Percentiles rank a stretch among this genome's conserved stretches.
Evolutionary conservation across 176 grass and related monocot species (phyloP).

Genomic region (Aegilops bicornis): DNA sequence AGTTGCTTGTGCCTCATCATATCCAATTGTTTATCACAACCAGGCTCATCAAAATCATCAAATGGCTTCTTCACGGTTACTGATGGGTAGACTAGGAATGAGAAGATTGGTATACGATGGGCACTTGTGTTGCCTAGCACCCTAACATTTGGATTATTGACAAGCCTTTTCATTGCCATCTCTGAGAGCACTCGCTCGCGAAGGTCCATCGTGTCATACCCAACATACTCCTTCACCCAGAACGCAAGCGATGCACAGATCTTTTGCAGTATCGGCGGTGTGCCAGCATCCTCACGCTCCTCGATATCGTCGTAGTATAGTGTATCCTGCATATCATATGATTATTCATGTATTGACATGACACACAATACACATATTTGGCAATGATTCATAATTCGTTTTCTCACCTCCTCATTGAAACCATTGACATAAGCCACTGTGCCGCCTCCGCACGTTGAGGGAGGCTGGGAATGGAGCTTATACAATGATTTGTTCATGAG

Average conservation of each 20-base stretch:
- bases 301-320: conserved; percentile 60
- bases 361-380: neutral
- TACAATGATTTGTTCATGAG: conserved; percentile 72
- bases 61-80: neutral
- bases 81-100: conserved; percentile 56
- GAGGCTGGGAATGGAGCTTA: conserved; percentile 41
- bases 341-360: neutral
- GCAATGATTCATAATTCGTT: neutral
- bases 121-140: conserved; percentile 56
- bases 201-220: conserved; percentile 35
- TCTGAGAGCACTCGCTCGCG: conserved; percentile 36
- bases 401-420: conserved; percentile 60
- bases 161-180: conserved; percentile 41
- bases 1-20: neutral
- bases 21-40: neutral
- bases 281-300: conserved; percentile 70
- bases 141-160: conserved; percentile 33
- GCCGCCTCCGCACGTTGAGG: conserved; percentile 64
- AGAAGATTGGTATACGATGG: conserved; percentile 60
- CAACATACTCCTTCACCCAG: conserved; percentile 79
- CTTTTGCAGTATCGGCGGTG: conserved; percentile 70
- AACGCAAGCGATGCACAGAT: conserved; percentile 63
- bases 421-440: conserved; percentile 75
- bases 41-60: neutral
- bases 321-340: conserved; percentile 44